These are phyloP conservation scores for Pulicaria dysenterica DNA, from an alignment of 129 eudicot species.

Conservation along the genomic window DNA sequence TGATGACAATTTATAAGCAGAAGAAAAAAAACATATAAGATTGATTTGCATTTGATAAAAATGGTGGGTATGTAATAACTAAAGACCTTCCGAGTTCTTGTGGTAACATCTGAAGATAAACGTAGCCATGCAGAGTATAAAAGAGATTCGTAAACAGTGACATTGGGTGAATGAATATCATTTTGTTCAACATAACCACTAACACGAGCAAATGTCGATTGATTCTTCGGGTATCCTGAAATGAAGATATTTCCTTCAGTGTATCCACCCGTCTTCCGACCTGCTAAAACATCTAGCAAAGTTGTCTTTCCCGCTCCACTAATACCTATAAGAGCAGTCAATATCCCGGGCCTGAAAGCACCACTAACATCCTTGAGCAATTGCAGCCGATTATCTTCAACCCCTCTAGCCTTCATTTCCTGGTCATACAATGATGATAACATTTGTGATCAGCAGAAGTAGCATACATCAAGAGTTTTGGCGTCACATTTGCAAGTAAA, in stretches of 20 bases:
- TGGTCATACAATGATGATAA: background rate
- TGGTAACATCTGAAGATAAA: conserved; percentile 20
- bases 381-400: conserved; percentile 16
- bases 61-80: background rate
- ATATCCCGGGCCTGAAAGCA: conserved; percentile 30
- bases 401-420: conserved; percentile 26
- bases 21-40: background rate
- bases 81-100: conserved; percentile 29
- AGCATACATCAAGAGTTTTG: no score
- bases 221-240: conserved; percentile 29
- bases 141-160: conserved; percentile 34
- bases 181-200: conserved; percentile 33
- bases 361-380: conserved; percentile 34
- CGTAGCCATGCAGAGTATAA: conserved; percentile 30
- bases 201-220: conserved; percentile 35
- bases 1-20: background rate
- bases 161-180: conserved; percentile 30
- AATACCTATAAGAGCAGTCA: conserved; percentile 31
- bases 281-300: conserved; percentile 29
- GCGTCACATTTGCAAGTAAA: no score
- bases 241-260: conserved; percentile 27
- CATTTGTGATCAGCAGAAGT: background rate
- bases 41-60: no score
- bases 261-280: conserved; percentile 30
- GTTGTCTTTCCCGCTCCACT: conserved; percentile 35